Evolutionary conservation across 2,329 filamentous ascomycete species (phyloP), one percentile per base, ranked within the genome.

Genomic region (Pseudogymnoascus sp.): DNA sequence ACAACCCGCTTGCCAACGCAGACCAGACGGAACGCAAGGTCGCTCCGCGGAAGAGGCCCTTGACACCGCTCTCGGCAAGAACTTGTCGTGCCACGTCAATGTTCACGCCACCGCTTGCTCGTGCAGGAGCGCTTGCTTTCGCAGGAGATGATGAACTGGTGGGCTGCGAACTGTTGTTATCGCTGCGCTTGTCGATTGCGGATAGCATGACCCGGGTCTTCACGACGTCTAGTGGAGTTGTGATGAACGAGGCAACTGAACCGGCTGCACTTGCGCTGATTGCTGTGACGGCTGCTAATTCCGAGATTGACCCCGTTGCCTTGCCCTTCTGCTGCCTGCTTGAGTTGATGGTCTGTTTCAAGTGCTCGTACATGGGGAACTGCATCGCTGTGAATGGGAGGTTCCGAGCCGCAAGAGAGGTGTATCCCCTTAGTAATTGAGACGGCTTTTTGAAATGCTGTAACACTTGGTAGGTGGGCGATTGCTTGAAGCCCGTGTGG

Each of bases 121-220:
- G 44, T 33, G 44, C 26, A 31, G 26, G 4, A 13, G 21, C 57
- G 57, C 67, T 70, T 21, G 70, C 67, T 41, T 69, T 69, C 11
- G 69, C 64, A 54, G 44, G 24, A n/a, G 44, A 33, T 33, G n/a
- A 6, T 35, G 39, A 11, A 15, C 26, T 29, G 33, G 5, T 3
- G 5, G 36, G 11, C 24, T 37, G 35, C n/a, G 54, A 21, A 15
- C 9, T 58, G 31, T 2, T n/a, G 7, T 59, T 59, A 36, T 62
- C 72, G 61, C 61, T 64, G 67, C 29, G 15, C 66, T 71, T 64
- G 21, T 75, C 72, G 11, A 77, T 78, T 1, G 85, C 85, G 31
- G 81, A 79, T 26, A 96, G 78, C 92, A 96, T 96, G 74, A 96
- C 88, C 58, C 90, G 78, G 65, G 92, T 96, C 78, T 96, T 96